These are phyloP conservation scores for Ormosia emarginata DNA, from an alignment of 306 rosid species.

Conservation along the genomic window DNA sequence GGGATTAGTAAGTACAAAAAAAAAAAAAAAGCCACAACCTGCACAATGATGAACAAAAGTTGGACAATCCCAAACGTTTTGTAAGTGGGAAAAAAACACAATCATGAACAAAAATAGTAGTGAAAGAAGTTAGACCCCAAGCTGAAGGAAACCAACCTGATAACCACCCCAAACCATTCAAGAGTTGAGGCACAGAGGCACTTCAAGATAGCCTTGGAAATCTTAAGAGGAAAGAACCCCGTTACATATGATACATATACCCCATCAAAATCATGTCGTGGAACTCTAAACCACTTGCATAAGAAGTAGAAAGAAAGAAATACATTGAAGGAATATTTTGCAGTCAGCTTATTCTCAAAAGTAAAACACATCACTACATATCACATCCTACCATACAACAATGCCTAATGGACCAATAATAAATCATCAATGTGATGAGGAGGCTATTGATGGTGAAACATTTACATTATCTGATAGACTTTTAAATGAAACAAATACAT, in stretches of 20 bases:
- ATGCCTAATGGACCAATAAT: not conserved
- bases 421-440: not conserved
- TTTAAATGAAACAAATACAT: too few species aligned
- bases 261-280: slow-evolving; percentile 83
- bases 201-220: slow-evolving; percentile 69
- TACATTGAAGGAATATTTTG: not conserved
- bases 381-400: not conserved
- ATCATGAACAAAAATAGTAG: too few species aligned
- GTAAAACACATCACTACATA: not conserved
- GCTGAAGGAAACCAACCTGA: too few species aligned
- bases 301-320: not conserved
- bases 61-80: too few species aligned
- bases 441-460: not conserved
- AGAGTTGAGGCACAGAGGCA: too few species aligned
- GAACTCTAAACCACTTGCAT: slow-evolving; percentile 65
- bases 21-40: too few species aligned
- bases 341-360: not conserved
- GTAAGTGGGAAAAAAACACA: too few species aligned
- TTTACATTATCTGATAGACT: too few species aligned
- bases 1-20: too few species aligned
- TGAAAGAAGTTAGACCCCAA: too few species aligned
- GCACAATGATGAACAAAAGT: too few species aligned
- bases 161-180: too few species aligned
- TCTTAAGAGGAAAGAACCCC: slow-evolving; percentile 53
- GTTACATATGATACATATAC: slow-evolving; percentile 58